phyloP scores from a whole-genome alignment of 352 stramenopile species.

The Blastocystis sp. region DNA sequence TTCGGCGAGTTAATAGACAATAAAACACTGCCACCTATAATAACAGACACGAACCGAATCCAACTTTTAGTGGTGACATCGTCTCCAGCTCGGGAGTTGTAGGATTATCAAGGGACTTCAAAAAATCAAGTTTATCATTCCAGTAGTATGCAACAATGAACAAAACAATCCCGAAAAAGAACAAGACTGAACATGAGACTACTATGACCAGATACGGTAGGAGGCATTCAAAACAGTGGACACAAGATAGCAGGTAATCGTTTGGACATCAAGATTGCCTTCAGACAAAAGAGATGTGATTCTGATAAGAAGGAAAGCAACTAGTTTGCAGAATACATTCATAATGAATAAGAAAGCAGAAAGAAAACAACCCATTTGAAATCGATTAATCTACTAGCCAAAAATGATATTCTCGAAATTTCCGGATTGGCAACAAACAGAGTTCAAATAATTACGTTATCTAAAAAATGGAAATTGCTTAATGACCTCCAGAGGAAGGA shows the following conservation, averaged over 20 bases:
- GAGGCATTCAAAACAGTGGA: background rate
- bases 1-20: constrained; percentile 4
- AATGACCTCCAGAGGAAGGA: constrained; percentile 77
- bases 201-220: background rate
- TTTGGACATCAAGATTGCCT: background rate
- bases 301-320: background rate
- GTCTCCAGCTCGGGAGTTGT: constrained; percentile 37
- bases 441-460: background rate
- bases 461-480: background rate
- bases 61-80: constrained; percentile 47
- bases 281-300: background rate
- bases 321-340: background rate
- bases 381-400: background rate
- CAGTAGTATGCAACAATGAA: background rate
- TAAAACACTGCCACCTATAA: background rate
- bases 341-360: background rate
- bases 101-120: constrained; percentile 21
- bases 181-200: background rate
- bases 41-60: background rate
- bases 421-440: background rate
- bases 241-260: background rate
- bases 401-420: background rate
- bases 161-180: background rate
- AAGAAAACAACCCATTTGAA: background rate
- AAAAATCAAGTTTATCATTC: constrained; percentile 33